Base-by-base conservation (phyloP, 179 eudicot genomes). In the Silene coronaria region DNA sequence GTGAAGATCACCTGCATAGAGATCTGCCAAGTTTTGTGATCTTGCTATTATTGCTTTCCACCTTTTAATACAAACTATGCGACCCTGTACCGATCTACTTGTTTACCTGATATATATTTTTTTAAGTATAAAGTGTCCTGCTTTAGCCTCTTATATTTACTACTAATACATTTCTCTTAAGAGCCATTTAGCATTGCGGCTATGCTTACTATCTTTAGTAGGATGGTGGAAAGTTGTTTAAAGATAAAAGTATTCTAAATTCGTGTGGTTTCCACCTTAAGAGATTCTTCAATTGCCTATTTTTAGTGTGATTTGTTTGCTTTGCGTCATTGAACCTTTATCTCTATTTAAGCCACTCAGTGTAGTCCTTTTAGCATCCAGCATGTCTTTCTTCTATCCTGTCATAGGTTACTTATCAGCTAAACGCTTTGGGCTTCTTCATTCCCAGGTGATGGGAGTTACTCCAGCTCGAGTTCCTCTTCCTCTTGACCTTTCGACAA, bases 381-480 rank as follows among this genome's bases (percentile, higher is more conserved):
- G 71, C 46, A 69, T 75, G 74, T 75, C 78, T 67, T 70, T 81
- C 77, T 62, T 74, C 76, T 51, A 78, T 78, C 81, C 82, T 61
- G 26, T 70, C 22, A 81, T 83, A 82, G 81, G 74, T 72, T 81
- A 75, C 77, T 82, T 80, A 64, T 71, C 75, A 26, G 34, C 77
- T 62, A 67, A 76, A 27, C 87, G 81, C 78, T 59, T 71, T 72
- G 79, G 59, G 22, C 36, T 67, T 23, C 34, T 83, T 69, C 78
- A 78, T 72, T 75, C 84, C 65, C 91, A 87, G 77, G 79, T 82
- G 79, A 73, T 74, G 84, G 86, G 86, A 75, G 73, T 78, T 26
- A 53, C 78, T 71, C 82, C 88, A 11, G 73, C 85, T 81, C 90
- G 92, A 16, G 82, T 90, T 63, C 91, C 88, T 0, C 89, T 90